Evolutionary conservation across 192 early-diverging fungal genomes (phyloP).

Genomic region (Entomortierella beljakovae): DNA sequence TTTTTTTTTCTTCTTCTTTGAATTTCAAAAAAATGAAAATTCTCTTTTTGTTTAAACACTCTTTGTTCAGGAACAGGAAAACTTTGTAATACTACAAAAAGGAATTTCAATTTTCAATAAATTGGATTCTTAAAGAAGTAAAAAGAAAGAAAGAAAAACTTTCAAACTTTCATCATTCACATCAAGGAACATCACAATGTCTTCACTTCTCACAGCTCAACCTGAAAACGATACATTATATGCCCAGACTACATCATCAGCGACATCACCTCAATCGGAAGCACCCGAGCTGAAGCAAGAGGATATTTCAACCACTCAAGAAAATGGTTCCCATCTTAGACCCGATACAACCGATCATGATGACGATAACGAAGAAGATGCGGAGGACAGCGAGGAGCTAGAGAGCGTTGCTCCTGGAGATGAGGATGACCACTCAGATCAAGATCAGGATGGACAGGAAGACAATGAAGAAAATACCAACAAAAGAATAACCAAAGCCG

Average conservation of each 20-base stretch:
- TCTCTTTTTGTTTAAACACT: no score
- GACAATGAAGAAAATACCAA: constrained; percentile 8
- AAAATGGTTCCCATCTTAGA: background rate
- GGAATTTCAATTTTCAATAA: no score
- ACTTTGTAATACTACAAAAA: no score
- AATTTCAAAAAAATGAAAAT: no score
- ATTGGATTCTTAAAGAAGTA: background rate
- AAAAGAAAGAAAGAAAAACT: background rate
- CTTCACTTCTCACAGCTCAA: background rate
- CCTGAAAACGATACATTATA: no score
- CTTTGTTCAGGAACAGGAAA: background rate
- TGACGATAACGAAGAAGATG: background rate
- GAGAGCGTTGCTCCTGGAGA: background rate
- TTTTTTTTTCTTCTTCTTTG: no score
- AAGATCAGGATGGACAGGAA: background rate
- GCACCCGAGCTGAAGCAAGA: constrained; percentile 5
- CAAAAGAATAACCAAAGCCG: background rate
- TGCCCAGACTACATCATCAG: no score
- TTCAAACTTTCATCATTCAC: background rate
- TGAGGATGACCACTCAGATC: background rate
- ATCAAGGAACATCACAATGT: background rate
- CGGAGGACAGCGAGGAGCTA: background rate
- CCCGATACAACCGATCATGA: background rate
- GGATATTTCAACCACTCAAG: background rate
- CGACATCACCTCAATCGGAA: background rate